Percentiles rank a stretch among this genome's conserved stretches.
phyloP scores from a whole-genome alignment of 2,329 filamentous ascomycete species.

The Hymenoscyphus fructigenus region DNA sequence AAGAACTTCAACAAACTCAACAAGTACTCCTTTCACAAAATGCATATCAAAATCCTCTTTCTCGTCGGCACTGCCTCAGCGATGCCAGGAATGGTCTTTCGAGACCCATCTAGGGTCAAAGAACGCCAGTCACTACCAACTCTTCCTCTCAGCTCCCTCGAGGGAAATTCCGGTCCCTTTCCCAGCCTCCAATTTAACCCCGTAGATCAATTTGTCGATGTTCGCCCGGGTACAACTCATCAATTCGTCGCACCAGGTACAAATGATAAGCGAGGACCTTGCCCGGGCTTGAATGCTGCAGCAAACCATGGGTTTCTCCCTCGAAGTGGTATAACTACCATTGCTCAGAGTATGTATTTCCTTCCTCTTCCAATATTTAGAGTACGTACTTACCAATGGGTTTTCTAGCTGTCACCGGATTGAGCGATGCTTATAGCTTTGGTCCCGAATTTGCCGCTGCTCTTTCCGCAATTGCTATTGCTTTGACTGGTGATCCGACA shows the following conservation, averaged over 20 bases:
- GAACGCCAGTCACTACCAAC: conserved; percentile 17
- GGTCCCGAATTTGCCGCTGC: conserved; percentile 15
- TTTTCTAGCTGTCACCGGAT: conserved; percentile 14
- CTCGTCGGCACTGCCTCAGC: not conserved
- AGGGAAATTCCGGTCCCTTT: conserved; percentile 21
- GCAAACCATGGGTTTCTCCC: conserved; percentile 42
- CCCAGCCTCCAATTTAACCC: conserved; percentile 14
- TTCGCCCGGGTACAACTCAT: conserved; percentile 18
- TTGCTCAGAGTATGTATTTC: conserved; percentile 14
- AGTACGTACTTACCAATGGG: not conserved
- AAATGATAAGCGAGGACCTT: conserved; percentile 18
- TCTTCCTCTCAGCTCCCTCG: conserved; percentile 12
- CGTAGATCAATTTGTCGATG: conserved; percentile 21
- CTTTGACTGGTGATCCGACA: conserved; percentile 15
- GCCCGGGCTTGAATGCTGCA: conserved; percentile 39
- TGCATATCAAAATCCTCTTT: not conserved
- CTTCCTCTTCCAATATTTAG: not conserved
- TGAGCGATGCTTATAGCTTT: conserved; percentile 16
- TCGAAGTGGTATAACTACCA: conserved; percentile 14
- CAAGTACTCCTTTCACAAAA: too few relatives aligned
- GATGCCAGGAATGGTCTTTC: not conserved
- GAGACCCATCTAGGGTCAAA: not conserved
- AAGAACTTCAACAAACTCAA: too few relatives aligned
- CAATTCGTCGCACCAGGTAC: conserved; percentile 17
- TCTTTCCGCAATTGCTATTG: conserved; percentile 15